These are phyloP conservation scores for Didymella arachidicola DNA, from an alignment of 2,329 filamentous ascomycete species.

Conservation along the genomic window DNA sequence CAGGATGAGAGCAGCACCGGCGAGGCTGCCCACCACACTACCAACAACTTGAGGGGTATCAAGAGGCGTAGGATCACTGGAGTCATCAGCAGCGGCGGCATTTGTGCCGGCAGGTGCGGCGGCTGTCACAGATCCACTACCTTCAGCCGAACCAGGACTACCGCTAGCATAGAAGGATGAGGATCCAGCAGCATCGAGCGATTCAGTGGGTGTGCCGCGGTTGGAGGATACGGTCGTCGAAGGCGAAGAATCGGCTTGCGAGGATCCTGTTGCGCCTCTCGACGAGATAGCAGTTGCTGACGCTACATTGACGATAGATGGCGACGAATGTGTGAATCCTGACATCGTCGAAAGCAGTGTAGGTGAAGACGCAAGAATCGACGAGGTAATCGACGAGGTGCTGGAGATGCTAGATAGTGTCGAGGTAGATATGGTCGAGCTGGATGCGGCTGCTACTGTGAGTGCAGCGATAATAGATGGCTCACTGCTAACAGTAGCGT, in stretches of 20 bases:
- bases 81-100: conserved; percentile 21
- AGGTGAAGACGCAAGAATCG: conserved; percentile 5
- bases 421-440: conserved; percentile 5
- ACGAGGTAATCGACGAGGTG: conserved; percentile 12
- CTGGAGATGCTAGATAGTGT: conserved; percentile 6
- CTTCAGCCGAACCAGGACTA: conserved; percentile 10
- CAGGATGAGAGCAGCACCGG: conserved; percentile 62
- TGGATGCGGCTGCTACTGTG: not conserved
- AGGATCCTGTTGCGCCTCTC: not conserved
- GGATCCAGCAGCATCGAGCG: conserved; percentile 13
- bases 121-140: conserved; percentile 25
- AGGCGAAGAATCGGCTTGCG: not conserved
- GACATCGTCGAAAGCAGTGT: conserved; percentile 9
- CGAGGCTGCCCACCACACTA: conserved; percentile 68
- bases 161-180: conserved; percentile 13
- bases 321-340: conserved; percentile 5
- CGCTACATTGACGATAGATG: not conserved
- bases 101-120: conserved; percentile 21
- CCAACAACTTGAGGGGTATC: conserved; percentile 65
- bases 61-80: conserved; percentile 38
- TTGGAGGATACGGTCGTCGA: conserved; percentile 1
- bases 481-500: conserved; percentile 13
- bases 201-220: conserved; percentile 9
- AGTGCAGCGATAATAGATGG: conserved; percentile 11
- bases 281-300: conserved; percentile 9